Evolutionary conservation across 169 alveolate species (phyloP), one percentile per base, ranked within the genome.

Genomic region (Perkinsus olseni): DNA sequence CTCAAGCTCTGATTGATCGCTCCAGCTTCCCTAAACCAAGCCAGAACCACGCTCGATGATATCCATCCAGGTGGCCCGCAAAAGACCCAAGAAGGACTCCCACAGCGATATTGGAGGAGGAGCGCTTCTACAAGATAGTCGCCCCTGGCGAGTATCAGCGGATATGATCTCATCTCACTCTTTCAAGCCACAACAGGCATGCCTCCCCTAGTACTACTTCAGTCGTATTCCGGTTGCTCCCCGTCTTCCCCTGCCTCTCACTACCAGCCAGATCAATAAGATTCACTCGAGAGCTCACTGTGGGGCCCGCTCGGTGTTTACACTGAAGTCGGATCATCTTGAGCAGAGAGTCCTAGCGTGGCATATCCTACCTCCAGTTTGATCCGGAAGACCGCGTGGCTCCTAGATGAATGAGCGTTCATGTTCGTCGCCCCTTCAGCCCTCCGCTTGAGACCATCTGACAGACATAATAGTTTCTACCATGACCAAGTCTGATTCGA

Each of bases 371-470:
- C 40, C 40, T 45, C 82, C 39, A 92, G 45, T 39, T 8, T 38
- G 62, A 96, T 95, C 38, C 95, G 93, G 94, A 97, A 95, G 31
- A 97, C 96, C 37, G 97, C 95, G 95, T 97, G 98, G 31, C 97
- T 94, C 74, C 98, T 92, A 37, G 97, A 95, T 11, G 97, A 94
- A 74, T 95, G 96, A 48, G 95, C 95, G 93, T 97, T 97, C 98
- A 97, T 97, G 38, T 93, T 40, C 38, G 98, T 97, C 40, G 96
- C 36, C 0, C 97, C 96, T 38, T 94, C 95, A 38, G 96, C 94
- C 40, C 98, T 62, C 34, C 82, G 28, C 82, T 62, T 62, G 10
- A 62, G 31, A 3, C 82, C 82, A 62, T 62, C 82, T 62, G 82
- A 8, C 13, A 8, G 82, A 45, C 62, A 17, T 10, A 62, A 28